These are phyloP conservation scores for Sporothrix euskadiensis DNA, from an alignment of 2,329 filamentous ascomycete species.

Conservation along the genomic window DNA sequence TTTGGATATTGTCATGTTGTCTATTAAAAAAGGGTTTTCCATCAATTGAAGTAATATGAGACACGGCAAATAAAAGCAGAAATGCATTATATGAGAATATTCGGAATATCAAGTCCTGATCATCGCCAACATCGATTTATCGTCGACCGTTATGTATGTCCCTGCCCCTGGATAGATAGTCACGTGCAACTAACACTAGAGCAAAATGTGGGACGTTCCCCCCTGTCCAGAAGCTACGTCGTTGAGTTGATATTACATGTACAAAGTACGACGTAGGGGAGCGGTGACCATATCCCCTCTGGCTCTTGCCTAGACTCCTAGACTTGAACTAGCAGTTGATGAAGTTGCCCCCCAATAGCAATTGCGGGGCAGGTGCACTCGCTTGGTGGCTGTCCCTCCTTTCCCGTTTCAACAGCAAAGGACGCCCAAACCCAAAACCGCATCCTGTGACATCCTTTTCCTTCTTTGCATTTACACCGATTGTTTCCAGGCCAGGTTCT, in stretches of 20 bases:
- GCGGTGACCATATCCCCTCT: slow-evolving; percentile 20
- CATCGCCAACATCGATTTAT: neutral
- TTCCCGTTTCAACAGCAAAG: slow-evolving; percentile 29
- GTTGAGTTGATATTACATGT: neutral
- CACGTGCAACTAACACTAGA: neutral
- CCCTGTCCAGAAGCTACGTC: neutral
- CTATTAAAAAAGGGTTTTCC: neutral
- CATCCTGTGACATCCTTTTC: slow-evolving; percentile 12
- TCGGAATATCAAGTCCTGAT: neutral
- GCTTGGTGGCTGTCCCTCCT: slow-evolving; percentile 18
- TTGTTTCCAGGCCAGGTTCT: slow-evolving; percentile 25
- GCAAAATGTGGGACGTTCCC: neutral
- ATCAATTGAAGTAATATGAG: neutral
- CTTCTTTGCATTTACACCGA: slow-evolving; percentile 24
- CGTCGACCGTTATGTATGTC: neutral
- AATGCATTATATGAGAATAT: neutral
- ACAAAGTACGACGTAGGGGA: neutral
- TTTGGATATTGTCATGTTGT: neutral
- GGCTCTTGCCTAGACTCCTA: neutral
- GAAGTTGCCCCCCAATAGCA: slow-evolving; percentile 26
- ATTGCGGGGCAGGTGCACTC: slow-evolving; percentile 28
- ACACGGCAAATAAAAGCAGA: neutral
- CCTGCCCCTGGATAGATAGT: neutral
- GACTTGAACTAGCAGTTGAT: neutral
- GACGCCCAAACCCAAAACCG: slow-evolving; percentile 6